Percentiles rank a stretch among this genome's conserved stretches.
These are phyloP conservation scores for Geranomyces michiganensis DNA, from an alignment of 192 early-diverging fungal species.

Conservation along the genomic window DNA sequence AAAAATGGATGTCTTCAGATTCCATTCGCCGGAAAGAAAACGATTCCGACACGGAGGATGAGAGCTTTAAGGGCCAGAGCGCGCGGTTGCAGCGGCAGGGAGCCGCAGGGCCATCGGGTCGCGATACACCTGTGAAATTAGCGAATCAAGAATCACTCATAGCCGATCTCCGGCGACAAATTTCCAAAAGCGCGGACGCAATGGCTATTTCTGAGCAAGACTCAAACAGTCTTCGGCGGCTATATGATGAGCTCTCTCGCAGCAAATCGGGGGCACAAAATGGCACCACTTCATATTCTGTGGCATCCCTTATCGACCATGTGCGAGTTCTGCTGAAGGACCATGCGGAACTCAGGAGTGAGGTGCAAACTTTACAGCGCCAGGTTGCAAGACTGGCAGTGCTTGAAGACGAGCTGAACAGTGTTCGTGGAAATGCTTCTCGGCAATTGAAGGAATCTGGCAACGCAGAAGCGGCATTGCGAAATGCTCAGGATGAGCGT, in stretches of 20 bases:
- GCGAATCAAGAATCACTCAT: background rate
- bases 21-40: background rate
- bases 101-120: no score
- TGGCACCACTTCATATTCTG: slow-evolving; percentile 8
- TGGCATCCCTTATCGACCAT: slow-evolving; percentile 16
- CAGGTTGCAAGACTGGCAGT: background rate
- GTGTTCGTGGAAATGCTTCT: background rate
- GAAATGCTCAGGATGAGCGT: slow-evolving; percentile 4
- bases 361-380: slow-evolving; percentile 15
- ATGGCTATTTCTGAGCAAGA: slow-evolving; percentile 6
- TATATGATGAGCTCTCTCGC: background rate
- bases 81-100: no score
- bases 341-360: background rate
- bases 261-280: no score
- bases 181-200: background rate
- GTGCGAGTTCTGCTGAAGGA: slow-evolving; percentile 18
- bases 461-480: background rate
- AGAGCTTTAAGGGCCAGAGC: no score
- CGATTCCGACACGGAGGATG: no score
- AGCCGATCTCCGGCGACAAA: slow-evolving; percentile 16
- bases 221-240: background rate
- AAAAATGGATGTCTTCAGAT: background rate
- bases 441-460: background rate
- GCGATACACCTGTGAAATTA: background rate
- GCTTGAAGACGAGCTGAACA: slow-evolving; percentile 1